phyloP scores from a whole-genome alignment of 257 asterid genomes.

The Striga asiatica region DNA sequence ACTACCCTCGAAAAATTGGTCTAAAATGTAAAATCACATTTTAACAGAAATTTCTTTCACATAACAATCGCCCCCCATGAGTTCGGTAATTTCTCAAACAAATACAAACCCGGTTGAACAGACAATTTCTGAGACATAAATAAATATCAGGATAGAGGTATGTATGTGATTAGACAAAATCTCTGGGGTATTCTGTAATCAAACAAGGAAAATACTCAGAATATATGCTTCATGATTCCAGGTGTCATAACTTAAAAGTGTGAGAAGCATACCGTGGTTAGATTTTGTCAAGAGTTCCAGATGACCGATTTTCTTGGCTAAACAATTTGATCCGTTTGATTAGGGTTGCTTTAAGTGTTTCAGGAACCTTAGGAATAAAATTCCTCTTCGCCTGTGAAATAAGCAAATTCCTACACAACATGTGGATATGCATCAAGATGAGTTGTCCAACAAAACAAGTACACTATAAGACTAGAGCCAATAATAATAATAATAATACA shows the following conservation, averaged over 20 bases:
- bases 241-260: not conserved
- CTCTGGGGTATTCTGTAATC: not conserved
- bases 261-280: slow-evolving; percentile 26
- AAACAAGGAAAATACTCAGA: not conserved
- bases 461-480: not conserved
- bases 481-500: not conserved
- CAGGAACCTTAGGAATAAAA: slow-evolving; percentile 54
- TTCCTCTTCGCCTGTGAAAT: slow-evolving; percentile 49
- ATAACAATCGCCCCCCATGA: too few relatives aligned
- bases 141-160: too few relatives aligned
- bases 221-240: not conserved
- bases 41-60: too few relatives aligned
- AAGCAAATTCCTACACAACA: slow-evolving; percentile 45
- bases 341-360: slow-evolving; percentile 53
- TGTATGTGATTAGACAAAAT: not conserved
- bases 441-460: slow-evolving; percentile 1
- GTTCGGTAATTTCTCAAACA: too few relatives aligned
- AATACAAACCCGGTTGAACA: too few relatives aligned
- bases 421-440: not conserved
- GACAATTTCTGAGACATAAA: too few relatives aligned
- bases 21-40: too few relatives aligned
- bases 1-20: too few relatives aligned
- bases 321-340: slow-evolving; percentile 41
- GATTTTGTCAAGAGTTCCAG: slow-evolving; percentile 26
- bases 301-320: slow-evolving; percentile 39